Percentiles rank a stretch among this genome's conserved stretches.
Evolutionary conservation across 495 filamentous ascomycete species (phyloP).

Genomic region (Penicillium parvum): DNA sequence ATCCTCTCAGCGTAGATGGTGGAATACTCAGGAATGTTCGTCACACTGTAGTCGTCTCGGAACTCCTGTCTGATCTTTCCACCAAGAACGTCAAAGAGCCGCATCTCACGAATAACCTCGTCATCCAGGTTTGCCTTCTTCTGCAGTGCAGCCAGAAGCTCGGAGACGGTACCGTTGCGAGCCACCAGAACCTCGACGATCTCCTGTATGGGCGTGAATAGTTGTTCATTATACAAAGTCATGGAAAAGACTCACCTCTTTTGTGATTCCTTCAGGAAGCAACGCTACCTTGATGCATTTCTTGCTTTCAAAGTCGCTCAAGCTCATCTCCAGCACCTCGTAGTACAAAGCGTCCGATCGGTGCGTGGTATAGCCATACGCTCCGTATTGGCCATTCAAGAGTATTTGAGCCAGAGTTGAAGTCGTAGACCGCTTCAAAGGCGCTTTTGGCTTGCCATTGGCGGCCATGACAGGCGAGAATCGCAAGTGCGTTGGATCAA

Average conservation of each 20-base stretch:
- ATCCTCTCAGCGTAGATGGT: constrained; percentile 73
- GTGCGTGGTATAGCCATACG: constrained; percentile 62
- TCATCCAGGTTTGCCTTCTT: constrained; percentile 76
- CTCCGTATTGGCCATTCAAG: constrained; percentile 57
- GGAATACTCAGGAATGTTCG: constrained; percentile 80
- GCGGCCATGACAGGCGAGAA: constrained; percentile 78
- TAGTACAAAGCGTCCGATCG: constrained; percentile 76
- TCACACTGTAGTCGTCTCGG: constrained; percentile 55
- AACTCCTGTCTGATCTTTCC: constrained; percentile 79
- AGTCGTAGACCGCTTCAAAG: constrained; percentile 65
- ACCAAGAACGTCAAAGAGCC: constrained; percentile 73
- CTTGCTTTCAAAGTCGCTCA: constrained; percentile 89
- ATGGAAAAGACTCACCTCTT: constrained; percentile 59
- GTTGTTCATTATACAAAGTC: constrained; percentile 17
- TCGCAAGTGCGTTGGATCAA: constrained; percentile 79
- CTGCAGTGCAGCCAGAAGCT: constrained; percentile 67
- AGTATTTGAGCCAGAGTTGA: constrained; percentile 69
- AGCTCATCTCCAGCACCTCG: constrained; percentile 87
- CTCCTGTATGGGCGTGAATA: background rate
- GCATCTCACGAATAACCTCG: constrained; percentile 61
- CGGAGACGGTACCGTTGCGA: constrained; percentile 71
- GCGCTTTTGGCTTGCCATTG: constrained; percentile 65
- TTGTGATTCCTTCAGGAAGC: constrained; percentile 84
- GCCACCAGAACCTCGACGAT: constrained; percentile 75
- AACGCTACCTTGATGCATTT: constrained; percentile 76